Base-by-base conservation (phyloP, 441 rosid genomes). In the Syzygium syzygioides region DNA sequence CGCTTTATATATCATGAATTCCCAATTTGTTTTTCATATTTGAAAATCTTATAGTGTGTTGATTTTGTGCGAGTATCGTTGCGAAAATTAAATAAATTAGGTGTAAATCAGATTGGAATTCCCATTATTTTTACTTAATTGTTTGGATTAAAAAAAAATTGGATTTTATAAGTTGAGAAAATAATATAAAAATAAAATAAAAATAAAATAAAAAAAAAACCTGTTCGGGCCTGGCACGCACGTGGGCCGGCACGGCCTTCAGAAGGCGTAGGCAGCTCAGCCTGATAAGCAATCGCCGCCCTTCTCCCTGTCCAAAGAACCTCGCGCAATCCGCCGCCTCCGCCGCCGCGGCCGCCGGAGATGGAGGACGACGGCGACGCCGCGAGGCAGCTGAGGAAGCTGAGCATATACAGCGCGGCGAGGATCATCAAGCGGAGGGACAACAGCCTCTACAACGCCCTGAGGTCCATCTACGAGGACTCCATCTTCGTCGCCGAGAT, bases 391-490 rank as follows among this genome's bases (percentile, higher is more conserved):
- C 83, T 76, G 83, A 76, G 41, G 83, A 94, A 91, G 91, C 88
- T 93, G 59, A 97, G 98, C 93, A 95, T 97, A 79, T 97, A 96
- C 97, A 94, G 91, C 93, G 97, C 98, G 12, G 98, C 95, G 3
- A 94, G 98, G 88, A 92, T 92, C 59, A 96, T 98, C 53, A 96
- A 98, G 89, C 92, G 97, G 85, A 79, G 93, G 91, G 97, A 95
- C 55, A 98, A 94, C 92, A 92, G 90, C 48, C 94, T 96, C 76
- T 96, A 95, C 94, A 97, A 96, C 84, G 98, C 98, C 34, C 93
- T 97, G n/a, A 89, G 94, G 86, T 96, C 99, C 5, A 95, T 96
- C 41, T 92, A 95, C 95, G 97, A 96, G 90, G 99, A 98, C 89
- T 96, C 99, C 6, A 89, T 93, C 89, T 98, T 98, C 83, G 95